These are phyloP conservation scores for Globomyces sp. DNA, from an alignment of 371 early-diverging fungal species.

Conservation along the genomic window DNA sequence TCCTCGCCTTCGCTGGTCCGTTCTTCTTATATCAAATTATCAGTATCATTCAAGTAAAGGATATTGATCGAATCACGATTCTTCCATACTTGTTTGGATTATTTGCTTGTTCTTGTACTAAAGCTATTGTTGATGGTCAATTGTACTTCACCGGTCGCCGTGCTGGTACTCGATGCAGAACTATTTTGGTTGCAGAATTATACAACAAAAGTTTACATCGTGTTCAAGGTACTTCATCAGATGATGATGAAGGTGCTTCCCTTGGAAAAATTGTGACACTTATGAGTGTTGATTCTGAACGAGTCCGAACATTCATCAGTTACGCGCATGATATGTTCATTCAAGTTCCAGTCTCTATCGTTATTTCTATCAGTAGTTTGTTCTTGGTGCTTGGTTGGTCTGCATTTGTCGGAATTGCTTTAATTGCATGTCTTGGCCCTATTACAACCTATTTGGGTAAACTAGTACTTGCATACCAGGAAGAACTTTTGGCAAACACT, in stretches of 20 bases:
- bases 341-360: slow-evolving; percentile 18
- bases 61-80: slow-evolving; percentile 11
- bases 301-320: slow-evolving; percentile 33
- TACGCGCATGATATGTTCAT: slow-evolving; percentile 32
- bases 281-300: slow-evolving; percentile 43
- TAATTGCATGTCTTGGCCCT: slow-evolving; percentile 29
- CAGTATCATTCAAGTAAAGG: slow-evolving; percentile 28
- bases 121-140: slow-evolving; percentile 30
- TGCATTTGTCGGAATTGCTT: slow-evolving; percentile 32
- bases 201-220: slow-evolving; percentile 42
- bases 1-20: slow-evolving; percentile 24
- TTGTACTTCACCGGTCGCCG: slow-evolving; percentile 31
- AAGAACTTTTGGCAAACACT: slow-evolving; percentile 33
- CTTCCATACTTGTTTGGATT: slow-evolving; percentile 23
- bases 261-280: slow-evolving; percentile 45
- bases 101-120: slow-evolving; percentile 19
- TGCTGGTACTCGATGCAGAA: slow-evolving; percentile 27
- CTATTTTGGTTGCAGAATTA: slow-evolving; percentile 35
- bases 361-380: slow-evolving; percentile 26
- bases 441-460: slow-evolving; percentile 19
- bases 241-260: slow-evolving; percentile 20
- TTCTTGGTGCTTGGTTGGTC: slow-evolving; percentile 37
- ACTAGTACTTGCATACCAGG: slow-evolving; percentile 22
- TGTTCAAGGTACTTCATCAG: slow-evolving; percentile 20
- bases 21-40: slow-evolving; percentile 45